These are phyloP conservation scores for Discostella stelligeroides DNA, from an alignment of 108 stramenopile species.

Conservation along the genomic window DNA sequence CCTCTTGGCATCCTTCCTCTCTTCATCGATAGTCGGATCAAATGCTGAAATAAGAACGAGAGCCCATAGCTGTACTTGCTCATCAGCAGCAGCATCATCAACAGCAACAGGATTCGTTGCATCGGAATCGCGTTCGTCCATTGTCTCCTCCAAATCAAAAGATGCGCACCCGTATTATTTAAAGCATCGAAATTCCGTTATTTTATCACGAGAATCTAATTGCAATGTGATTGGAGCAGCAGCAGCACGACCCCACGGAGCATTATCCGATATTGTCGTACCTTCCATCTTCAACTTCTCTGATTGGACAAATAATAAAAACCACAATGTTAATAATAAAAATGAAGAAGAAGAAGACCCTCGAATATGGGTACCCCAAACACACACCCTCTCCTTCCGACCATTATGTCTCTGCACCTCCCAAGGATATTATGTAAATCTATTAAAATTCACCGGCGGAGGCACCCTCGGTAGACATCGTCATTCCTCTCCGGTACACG, in stretches of 20 bases:
- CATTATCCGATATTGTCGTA: conserved; percentile 72
- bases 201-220: too few species aligned
- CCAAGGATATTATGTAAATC: conserved; percentile 80
- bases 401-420: conserved; percentile 76
- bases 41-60: too few species aligned
- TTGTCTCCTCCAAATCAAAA: not conserved
- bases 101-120: too few species aligned
- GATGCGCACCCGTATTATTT: too few species aligned
- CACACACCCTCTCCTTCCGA: conserved; percentile 71
- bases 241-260: conserved; percentile 59
- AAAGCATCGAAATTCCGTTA: too few species aligned
- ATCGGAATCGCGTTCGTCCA: too few species aligned
- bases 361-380: conserved; percentile 79
- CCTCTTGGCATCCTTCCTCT: too few species aligned
- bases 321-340: too few species aligned
- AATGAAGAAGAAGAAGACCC: conserved; percentile 50
- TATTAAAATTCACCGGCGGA: conserved; percentile 65
- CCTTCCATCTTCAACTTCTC: conserved; percentile 54
- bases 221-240: conserved; percentile 28
- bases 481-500: conserved; percentile 80
- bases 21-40: too few species aligned
- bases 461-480: conserved; percentile 72
- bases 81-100: too few species aligned
- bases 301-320: conserved; percentile 7
- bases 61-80: too few species aligned